phyloP scores from a whole-genome alignment of 2,329 filamentous ascomycete species.

The Xylariaceae sp. region DNA sequence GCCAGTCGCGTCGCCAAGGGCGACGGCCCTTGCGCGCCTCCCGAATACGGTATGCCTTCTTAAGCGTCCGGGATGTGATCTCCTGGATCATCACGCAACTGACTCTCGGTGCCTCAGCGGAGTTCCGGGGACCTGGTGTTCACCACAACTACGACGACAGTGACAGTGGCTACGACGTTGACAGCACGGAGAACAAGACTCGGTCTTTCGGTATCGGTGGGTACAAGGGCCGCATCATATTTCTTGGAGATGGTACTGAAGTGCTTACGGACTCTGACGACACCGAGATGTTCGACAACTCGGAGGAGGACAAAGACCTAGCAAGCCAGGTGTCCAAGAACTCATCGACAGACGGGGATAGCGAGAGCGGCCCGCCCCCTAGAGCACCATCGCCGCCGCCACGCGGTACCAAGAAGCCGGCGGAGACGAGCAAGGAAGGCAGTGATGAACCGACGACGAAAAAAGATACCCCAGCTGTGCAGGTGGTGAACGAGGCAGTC shows the following conservation, averaged over 20 bases:
- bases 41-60: conserved; percentile 90
- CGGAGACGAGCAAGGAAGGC: conserved; percentile 21
- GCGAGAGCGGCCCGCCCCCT: conserved; percentile 29
- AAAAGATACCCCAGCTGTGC: conserved; percentile 20
- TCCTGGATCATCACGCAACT: conserved; percentile 25
- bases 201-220: conserved; percentile 63
- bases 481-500: conserved; percentile 18
- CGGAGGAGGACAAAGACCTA: conserved; percentile 80
- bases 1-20: conserved; percentile 90
- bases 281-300: conserved; percentile 87
- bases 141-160: conserved; percentile 81
- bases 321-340: conserved; percentile 76
- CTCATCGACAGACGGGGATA: conserved; percentile 26
- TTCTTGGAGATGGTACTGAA: conserved; percentile 92
- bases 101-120: conserved; percentile 53
- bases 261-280: conserved; percentile 85
- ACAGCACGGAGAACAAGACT: conserved; percentile 58
- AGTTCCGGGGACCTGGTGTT: conserved; percentile 78
- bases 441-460: conserved; percentile 22
- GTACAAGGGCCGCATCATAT: conserved; percentile 82
- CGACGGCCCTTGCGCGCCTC: conserved; percentile 96
- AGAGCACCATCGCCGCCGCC: conserved; percentile 31
- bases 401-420: conserved; percentile 26
- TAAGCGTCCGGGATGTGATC: conserved; percentile 24
- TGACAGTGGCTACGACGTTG: conserved; percentile 72